Evolutionary conservation across 306 rosid species (phyloP).

Genomic region (Fagus sylvatica): DNA sequence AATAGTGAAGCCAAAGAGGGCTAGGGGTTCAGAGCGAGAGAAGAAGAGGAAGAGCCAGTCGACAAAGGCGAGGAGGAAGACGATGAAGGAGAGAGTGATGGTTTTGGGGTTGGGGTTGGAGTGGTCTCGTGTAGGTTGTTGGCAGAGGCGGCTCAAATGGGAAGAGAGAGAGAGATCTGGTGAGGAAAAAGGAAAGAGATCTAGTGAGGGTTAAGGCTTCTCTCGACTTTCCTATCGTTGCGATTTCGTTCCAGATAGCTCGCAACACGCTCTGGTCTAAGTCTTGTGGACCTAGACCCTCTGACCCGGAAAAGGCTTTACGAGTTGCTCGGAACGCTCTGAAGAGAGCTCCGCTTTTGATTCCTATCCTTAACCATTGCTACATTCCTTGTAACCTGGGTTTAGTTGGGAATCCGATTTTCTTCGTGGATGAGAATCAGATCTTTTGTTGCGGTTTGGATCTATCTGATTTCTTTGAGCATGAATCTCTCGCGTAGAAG

Average conservation of each 20-base stretch:
- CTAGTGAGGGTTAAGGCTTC: no score
- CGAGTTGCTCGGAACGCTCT: constrained; percentile 74
- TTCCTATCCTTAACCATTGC: constrained; percentile 91
- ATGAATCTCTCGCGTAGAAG: constrained; percentile 62
- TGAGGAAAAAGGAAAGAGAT: no score
- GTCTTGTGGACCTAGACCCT: constrained; percentile 79
- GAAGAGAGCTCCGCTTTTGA: constrained; percentile 89
- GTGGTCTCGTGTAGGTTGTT: no score
- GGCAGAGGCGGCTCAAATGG: no score
- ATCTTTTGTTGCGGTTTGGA: constrained; percentile 90
- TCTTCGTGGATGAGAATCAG: constrained; percentile 85
- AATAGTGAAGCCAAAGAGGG: no score
- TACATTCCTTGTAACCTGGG: constrained; percentile 95
- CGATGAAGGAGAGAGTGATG: no score
- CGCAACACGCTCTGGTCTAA: constrained; percentile 83
- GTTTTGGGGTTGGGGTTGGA: no score
- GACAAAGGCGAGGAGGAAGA: no score
- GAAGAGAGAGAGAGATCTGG: no score
- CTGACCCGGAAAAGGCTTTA: constrained; percentile 83
- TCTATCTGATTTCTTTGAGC: constrained; percentile 89
- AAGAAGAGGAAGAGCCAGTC: no score
- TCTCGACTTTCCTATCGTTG: constrained; percentile 89
- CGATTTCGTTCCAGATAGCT: constrained; percentile 89
- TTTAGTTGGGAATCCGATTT: constrained; percentile 85
- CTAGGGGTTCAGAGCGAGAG: no score